These are phyloP conservation scores for Leccinum longicurvipes DNA, from an alignment of 768 basidiomycete species.

Conservation along the genomic window DNA sequence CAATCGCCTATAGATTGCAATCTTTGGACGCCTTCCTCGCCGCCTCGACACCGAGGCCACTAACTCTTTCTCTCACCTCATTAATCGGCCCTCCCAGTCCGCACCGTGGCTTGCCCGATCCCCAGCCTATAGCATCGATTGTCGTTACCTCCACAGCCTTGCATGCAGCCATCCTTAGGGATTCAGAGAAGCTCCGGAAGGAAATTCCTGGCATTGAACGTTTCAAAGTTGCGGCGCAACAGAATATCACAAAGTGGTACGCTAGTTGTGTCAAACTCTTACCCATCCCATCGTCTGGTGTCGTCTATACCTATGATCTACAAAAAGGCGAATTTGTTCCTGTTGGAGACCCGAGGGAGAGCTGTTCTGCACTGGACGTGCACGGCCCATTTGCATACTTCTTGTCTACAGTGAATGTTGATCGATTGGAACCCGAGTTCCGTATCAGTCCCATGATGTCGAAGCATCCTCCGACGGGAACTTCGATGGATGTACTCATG, in stretches of 20 bases:
- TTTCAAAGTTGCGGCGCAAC: conserved; percentile 80
- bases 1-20: conserved; percentile 45
- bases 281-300: conserved; percentile 37
- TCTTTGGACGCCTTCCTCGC: conserved; percentile 54
- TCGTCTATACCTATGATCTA: conserved; percentile 64
- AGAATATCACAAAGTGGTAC: conserved; percentile 76
- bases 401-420: conserved; percentile 75
- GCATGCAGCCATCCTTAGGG: conserved; percentile 80
- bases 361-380: conserved; percentile 42
- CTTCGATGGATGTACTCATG: conserved; percentile 69
- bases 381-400: conserved; percentile 87
- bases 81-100: conserved; percentile 33
- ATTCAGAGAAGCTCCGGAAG: conserved; percentile 73
- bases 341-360: conserved; percentile 34
- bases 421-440: conserved; percentile 82
- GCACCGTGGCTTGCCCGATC: conserved; percentile 7
- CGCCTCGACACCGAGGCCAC: conserved; percentile 35
- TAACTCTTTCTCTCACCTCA: conserved; percentile 55
- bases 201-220: conserved; percentile 75
- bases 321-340: conserved; percentile 43
- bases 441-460: conserved; percentile 66
- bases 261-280: conserved; percentile 54
- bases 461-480: conserved; percentile 40
- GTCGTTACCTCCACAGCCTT: conserved; percentile 86
- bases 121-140: conserved; percentile 46